phyloP scores from a whole-genome alignment of 208 protist species.

The Trypanosoma platydactyli region DNA sequence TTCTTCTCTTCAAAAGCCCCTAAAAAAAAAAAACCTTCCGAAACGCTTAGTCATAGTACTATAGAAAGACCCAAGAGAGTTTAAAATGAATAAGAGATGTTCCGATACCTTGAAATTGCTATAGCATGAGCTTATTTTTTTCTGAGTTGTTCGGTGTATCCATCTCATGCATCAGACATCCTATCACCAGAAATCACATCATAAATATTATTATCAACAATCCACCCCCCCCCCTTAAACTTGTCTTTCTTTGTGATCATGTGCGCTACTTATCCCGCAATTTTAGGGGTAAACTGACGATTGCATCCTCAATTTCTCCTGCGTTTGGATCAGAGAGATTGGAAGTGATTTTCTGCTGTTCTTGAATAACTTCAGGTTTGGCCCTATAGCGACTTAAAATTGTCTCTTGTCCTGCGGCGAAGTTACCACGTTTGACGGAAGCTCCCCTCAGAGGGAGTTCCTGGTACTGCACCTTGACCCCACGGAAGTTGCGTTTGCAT shows the following conservation, averaged over 20 bases:
- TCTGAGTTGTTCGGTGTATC: background rate
- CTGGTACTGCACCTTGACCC: constrained; percentile 27
- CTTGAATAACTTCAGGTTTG: constrained; percentile 15
- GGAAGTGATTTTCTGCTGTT: constrained; percentile 22
- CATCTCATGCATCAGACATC: background rate
- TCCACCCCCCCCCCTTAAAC: constrained; percentile 5
- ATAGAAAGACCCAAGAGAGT: background rate
- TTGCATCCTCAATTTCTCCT: constrained; percentile 31
- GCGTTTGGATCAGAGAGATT: constrained; percentile 28
- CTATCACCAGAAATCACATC: too few relatives aligned
- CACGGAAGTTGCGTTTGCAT: constrained; percentile 27
- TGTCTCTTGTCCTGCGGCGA: constrained; percentile 19
- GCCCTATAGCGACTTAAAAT: constrained; percentile 26
- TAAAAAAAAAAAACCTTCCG: constrained; percentile 2
- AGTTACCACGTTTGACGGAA: constrained; percentile 19
- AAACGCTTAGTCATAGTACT: too few relatives aligned
- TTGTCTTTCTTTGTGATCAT: background rate
- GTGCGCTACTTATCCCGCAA: constrained; percentile 19
- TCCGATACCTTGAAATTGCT: background rate
- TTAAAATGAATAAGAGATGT: background rate
- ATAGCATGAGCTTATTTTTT: background rate
- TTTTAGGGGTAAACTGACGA: constrained; percentile 24
- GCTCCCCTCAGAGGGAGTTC: constrained; percentile 20
- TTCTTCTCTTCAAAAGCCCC: background rate
- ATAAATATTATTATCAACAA: too few relatives aligned